Evolutionary conservation across 1,284 basidiomycete species (phyloP).

Genomic region (Puccinia polysora): DNA sequence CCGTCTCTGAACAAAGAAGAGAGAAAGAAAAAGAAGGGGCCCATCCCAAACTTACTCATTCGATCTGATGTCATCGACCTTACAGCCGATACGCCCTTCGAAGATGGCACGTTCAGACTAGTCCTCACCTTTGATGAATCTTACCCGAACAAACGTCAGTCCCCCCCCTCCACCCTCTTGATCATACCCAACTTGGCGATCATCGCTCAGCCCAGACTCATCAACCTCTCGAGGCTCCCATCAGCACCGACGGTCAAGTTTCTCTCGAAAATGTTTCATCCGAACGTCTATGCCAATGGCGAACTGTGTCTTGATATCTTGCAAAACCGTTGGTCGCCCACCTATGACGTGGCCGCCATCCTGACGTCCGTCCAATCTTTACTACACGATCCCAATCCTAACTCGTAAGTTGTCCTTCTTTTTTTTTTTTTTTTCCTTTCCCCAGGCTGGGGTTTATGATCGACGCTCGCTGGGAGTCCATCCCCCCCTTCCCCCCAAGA

Average conservation of each 20-base stretch:
- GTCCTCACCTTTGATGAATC: constrained; percentile 92
- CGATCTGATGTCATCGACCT: neutral
- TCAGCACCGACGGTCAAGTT: constrained; percentile 85
- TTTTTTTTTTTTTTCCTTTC: too few species aligned
- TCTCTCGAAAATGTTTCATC: constrained; percentile 96
- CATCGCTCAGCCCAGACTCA: neutral
- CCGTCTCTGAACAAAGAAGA: too few species aligned
- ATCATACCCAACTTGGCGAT: neutral
- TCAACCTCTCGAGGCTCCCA: too few species aligned
- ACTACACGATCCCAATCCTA: constrained; percentile 94
- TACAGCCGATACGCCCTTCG: constrained; percentile 94
- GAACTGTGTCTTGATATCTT: constrained; percentile 96
- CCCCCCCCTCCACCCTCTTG: neutral
- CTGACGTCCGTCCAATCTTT: constrained; percentile 91
- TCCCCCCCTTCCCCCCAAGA: too few species aligned
- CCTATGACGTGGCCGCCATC: constrained; percentile 97
- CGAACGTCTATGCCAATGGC: constrained; percentile 96
- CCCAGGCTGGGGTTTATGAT: too few species aligned
- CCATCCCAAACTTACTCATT: neutral
- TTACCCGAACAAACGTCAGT: constrained; percentile 80
- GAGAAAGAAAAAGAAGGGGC: too few species aligned
- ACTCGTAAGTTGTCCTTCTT: too few species aligned
- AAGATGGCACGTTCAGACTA: constrained; percentile 97
- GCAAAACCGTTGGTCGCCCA: constrained; percentile 96
- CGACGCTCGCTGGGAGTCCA: too few species aligned